Evolutionary conservation across 179 eudicot genomes (phyloP).

Genomic region (Dionaea muscipula): DNA sequence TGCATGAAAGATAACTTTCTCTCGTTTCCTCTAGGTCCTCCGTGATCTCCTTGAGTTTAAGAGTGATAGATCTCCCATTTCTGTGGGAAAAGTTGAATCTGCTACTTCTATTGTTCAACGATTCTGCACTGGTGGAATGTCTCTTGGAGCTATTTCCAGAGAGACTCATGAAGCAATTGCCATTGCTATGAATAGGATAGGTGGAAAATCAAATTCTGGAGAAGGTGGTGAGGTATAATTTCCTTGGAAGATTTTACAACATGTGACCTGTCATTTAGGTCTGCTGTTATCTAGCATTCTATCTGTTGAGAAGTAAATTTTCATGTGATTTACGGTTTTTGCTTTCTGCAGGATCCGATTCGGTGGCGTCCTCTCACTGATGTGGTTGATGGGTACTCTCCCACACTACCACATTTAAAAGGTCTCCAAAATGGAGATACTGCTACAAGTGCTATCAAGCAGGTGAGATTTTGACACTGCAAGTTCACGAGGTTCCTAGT

Average conservation of each 20-base stretch:
- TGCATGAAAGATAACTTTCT: neutral
- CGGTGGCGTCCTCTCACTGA: conserved; percentile 92
- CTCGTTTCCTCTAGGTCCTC: conserved; percentile 46
- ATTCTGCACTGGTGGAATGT: conserved; percentile 99
- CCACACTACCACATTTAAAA: conserved; percentile 94
- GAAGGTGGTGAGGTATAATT: conserved; percentile 97
- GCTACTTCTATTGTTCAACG: conserved; percentile 86
- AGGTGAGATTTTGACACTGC: conserved; percentile 31
- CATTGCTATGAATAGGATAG: conserved; percentile 95
- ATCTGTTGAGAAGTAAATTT: neutral
- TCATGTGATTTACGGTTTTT: conserved; percentile 7
- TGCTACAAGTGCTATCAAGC: conserved; percentile 99
- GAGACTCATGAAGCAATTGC: conserved; percentile 99
- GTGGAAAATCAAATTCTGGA: conserved; percentile 97
- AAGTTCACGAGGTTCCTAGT: no score
- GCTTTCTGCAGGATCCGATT: conserved; percentile 70
- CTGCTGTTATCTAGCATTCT: conserved; percentile 1
- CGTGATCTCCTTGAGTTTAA: conserved; percentile 90
- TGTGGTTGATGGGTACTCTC: conserved; percentile 97
- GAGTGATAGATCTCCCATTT: conserved; percentile 82
- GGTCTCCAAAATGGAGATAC: conserved; percentile 99
- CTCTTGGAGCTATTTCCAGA: conserved; percentile 98
- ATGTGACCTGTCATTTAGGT: conserved; percentile 3
- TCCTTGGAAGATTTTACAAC: neutral
- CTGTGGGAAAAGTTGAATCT: conserved; percentile 94